Conservation (phyloP, 176 grass and related monocot genomes). For the Guadua angustifolia region DNA sequence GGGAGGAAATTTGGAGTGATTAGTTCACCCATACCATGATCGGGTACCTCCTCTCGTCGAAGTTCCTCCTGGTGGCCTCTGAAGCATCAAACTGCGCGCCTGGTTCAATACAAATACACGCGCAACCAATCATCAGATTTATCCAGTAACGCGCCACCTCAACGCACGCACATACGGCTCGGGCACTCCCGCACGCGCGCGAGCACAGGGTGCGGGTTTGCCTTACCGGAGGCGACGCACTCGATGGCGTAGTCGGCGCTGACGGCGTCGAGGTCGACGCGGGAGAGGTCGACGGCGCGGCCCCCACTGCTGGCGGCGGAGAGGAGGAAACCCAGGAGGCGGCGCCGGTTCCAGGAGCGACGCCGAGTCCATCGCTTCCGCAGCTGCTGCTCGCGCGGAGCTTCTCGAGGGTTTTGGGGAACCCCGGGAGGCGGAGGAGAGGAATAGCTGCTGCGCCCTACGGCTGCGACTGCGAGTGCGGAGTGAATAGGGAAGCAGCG, state of each 20-base stretch:
- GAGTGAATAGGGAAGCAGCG: slow-evolving; percentile 24
- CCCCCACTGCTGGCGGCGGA: slow-evolving; percentile 51
- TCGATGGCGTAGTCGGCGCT: slow-evolving; percentile 79
- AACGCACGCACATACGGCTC: not conserved
- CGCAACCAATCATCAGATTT: not conserved
- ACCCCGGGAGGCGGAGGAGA: slow-evolving; percentile 2
- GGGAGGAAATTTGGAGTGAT: slow-evolving; percentile 4
- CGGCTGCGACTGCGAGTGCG: slow-evolving; percentile 13
- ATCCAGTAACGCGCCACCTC: not conserved
- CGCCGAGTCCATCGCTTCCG: slow-evolving; percentile 54
- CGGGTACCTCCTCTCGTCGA: slow-evolving; percentile 68
- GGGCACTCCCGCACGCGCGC: not conserved
- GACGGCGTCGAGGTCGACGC: slow-evolving; percentile 72
- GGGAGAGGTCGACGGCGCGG: slow-evolving; percentile 58
- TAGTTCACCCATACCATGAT: slow-evolving; percentile 60
- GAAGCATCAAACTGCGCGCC: slow-evolving; percentile 70
- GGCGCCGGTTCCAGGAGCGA: slow-evolving; percentile 77
- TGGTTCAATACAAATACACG: slow-evolving; percentile 34
- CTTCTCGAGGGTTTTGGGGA: slow-evolving; percentile 33
- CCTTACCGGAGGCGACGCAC: slow-evolving; percentile 69
- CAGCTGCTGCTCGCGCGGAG: not conserved
- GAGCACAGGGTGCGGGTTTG: not conserved
- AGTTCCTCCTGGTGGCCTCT: slow-evolving; percentile 78
- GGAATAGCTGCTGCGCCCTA: not conserved
- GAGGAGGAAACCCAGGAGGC: slow-evolving; percentile 76